Base-by-base conservation (phyloP, 2,329 filamentous ascomycete species). In the Pseudonectria buxi region DNA sequence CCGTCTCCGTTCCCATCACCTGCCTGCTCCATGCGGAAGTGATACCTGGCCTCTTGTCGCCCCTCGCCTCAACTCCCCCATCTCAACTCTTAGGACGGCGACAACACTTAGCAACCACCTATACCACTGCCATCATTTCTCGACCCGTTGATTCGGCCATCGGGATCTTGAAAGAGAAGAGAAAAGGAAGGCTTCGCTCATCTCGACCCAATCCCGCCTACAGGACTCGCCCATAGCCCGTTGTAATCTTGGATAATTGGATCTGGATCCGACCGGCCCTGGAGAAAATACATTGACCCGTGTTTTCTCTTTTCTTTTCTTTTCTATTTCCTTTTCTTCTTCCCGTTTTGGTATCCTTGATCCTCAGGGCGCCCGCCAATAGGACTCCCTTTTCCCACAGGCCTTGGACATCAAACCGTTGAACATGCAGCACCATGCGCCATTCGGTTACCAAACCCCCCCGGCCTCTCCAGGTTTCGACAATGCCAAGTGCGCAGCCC, bases 361-460 rank as follows among this genome's bases (percentile, higher is more conserved):
- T 41, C 33, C 30, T 36, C 43, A 47, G 43, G 42, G 41, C 39
- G 33, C 42, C 38, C 45, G 47, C 47, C 46, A 52, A 35, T 42
- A 44, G 39, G 44, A 39, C 44, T 38, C 33, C 35, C n/a, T 40
- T 46, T 9, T 22, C 18, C 18, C 5, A 9, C 9, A 22, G 18
- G 18, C 18, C 18, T 47, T 44, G 51, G 50, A 54, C 43, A 51
- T 45, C 54, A 56, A 39, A 53, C 49, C 55, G 49, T 52, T 61
- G 67, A 76, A 61, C 63, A 77, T 77, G 73, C 72, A 76, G 67
- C 68, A 76, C 69, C 71, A 72, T 64, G 64, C 67, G 61, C 64
- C 57, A 45, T 73, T 63, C 59, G 71, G 72, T 62, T 72, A 74
- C 59, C 72, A 71, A 51, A 75, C 72, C 47, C 73, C 74, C 47